Base-by-base conservation (phyloP, 768 basidiomycete genomes). In the Cystobasidium ongulense region DNA sequence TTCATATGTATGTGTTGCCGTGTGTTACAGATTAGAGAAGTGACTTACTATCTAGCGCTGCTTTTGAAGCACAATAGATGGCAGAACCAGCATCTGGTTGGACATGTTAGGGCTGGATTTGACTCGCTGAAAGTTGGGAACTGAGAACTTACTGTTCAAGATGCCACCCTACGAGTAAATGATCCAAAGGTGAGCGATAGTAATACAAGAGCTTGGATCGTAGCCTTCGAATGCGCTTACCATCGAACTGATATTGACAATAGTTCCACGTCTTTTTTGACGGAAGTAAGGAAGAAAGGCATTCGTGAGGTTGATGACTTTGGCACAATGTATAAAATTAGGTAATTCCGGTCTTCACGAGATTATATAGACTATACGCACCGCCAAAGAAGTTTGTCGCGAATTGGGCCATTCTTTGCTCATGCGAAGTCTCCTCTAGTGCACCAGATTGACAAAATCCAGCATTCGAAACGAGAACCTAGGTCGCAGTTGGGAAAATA, bases 211-310 rank as follows among this genome's bases (percentile, higher is more conserved):
- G 18, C 17, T 41, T 18, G 23, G 25, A 13, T 63, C 25, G 25
- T 7, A 63, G 18, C 57, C n/a, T n/a, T n/a, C n/a, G n/a, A n/a
- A n/a, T n/a, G n/a, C 3, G 29, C 65, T 67, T 41, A 67, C 65
- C 65, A 46, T 41, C 1, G 68, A 71, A 53, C 53, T 57, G n/a
- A 87, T 80, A 17, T 84, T 81, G 10, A 87, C 83, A 25, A 87
- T 75, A 5, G 83, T 83, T 0, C 84, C 84, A 23, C 81, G 78
- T 72, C 79, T 81, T 57, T 82, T 83, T 43, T 78, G 78, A n/a
- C 87, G 83, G 77, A 87, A 80, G 76, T 85, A 81, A 0, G 87
- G 87, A 33, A 87, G 77, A 23, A 84, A 79, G 1, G 86, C 86
- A 43, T 81, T 80, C 0, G 86, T 87, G 13, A 87, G 84, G 59